Evolutionary conservation across 768 basidiomycete genomes (phyloP), one percentile per base, ranked within the genome.

Genomic region (Tubosaeta brunneosetosa): DNA sequence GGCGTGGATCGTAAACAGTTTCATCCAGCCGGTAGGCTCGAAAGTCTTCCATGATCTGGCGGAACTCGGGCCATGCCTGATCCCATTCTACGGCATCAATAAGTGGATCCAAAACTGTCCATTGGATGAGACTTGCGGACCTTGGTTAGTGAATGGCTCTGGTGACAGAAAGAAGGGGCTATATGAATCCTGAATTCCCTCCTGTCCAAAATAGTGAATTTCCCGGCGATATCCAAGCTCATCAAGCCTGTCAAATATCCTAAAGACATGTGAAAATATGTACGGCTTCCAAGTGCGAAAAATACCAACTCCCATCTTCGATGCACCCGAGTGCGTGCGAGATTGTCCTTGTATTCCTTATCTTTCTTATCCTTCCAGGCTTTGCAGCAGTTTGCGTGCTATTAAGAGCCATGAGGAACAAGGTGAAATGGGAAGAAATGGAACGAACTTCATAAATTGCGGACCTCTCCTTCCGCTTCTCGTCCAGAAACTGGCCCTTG

Each of bases 61-160:
- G 1, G 36, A 37, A 51, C 36, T 26, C 5, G 10, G 55, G 58
- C 51, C 47, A 50, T n/a, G 49, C 26, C 7, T n/a, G 40, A 8
- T 56, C 29, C 59, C 58, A 60, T 47, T 56, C 59, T 60, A 26
- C 12, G 1, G 11, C 9, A 10, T 11, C 16, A 6, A 40, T 53
- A 12, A 25, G 29, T 11, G 3, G 11, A 17, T 2, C 6, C 16
- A 13, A n/a, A 33, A 4, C 3, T 4, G 25, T 6, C 14, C 8
- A 17, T 29, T 31, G 29, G 6, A 6, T 12, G 36, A 17, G 34
- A 34, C 5, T 36, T 36, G 34, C 31, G n/a, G 5, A 60, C 59
- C 57, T 44, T 32, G 44, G 36, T 60, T 43, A 4, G 49, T 47
- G 8, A 60, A 50, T 3, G 43, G 42, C 9, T 51, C 43, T 13